Percentiles rank a stretch among this genome's conserved stretches.
These are phyloP conservation scores for Amanita brunnescens DNA, from an alignment of 768 basidiomycete species.

Conservation along the genomic window DNA sequence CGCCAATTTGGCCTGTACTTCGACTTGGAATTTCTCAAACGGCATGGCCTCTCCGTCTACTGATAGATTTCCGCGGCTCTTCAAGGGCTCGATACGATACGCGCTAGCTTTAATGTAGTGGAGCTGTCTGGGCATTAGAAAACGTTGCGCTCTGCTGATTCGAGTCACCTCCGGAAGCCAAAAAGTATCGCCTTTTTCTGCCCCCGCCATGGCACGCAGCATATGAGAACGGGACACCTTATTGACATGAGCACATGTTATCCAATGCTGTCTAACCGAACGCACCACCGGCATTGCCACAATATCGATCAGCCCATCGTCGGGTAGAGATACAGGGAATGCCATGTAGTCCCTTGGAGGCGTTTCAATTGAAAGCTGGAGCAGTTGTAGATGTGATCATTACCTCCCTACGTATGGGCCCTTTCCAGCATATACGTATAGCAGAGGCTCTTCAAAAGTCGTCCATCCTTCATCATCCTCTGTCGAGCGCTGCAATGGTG, in stretches of 20 bases:
- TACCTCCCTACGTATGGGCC: constrained; percentile 68
- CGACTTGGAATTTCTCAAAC: constrained; percentile 68
- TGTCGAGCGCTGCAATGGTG: constrained; percentile 35
- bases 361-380: neutral
- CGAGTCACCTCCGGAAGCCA: constrained; percentile 48
- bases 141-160: neutral
- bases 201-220: constrained; percentile 41
- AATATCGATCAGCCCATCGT: constrained; percentile 74
- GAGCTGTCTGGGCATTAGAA: constrained; percentile 30
- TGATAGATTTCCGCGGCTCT: constrained; percentile 44
- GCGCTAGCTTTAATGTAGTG: constrained; percentile 67
- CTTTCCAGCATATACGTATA: constrained; percentile 71
- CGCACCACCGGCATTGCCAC: constrained; percentile 55
- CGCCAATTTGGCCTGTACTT: constrained; percentile 61
- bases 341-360: constrained; percentile 60
- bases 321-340: constrained; percentile 73
- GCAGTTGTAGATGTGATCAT: constrained; percentile 6
- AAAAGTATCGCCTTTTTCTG: constrained; percentile 49
- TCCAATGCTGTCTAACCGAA: neutral
- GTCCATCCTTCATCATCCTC: constrained; percentile 58
- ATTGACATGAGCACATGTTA: neutral
- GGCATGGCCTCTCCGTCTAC: constrained; percentile 77
- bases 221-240: constrained; percentile 1
- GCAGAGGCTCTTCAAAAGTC: constrained; percentile 54
- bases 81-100: constrained; percentile 60